Percentiles rank a stretch among this genome's conserved stretches.
These are phyloP conservation scores for Venturia effusa DNA, from an alignment of 2,329 filamentous ascomycete genomes.

Conservation along the genomic window DNA sequence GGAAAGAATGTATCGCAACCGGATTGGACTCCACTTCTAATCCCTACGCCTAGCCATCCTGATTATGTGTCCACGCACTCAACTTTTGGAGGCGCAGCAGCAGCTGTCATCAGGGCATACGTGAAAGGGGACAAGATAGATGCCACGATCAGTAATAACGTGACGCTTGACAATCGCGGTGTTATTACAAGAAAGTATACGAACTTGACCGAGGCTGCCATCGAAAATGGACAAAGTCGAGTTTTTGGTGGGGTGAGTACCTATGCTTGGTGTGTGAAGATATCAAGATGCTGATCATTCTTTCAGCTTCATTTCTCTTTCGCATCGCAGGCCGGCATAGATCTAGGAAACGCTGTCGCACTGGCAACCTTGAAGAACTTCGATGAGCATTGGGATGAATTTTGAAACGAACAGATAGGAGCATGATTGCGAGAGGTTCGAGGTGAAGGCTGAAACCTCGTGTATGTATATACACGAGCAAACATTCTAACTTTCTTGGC, in stretches of 20 bases:
- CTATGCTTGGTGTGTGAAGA: background rate
- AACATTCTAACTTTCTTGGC: background rate
- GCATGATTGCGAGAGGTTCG: background rate
- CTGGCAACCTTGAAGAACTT: conserved; percentile 16
- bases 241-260: conserved; percentile 18
- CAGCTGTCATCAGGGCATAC: conserved; percentile 17
- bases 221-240: conserved; percentile 20
- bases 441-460: background rate
- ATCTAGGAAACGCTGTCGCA: conserved; percentile 15
- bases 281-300: background rate
- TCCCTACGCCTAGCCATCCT: conserved; percentile 19
- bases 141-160: conserved; percentile 19
- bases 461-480: background rate
- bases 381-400: conserved; percentile 15
- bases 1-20: conserved; percentile 16
- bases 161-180: conserved; percentile 17
- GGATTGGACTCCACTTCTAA: conserved; percentile 19
- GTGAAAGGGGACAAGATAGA: conserved; percentile 17
- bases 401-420: conserved; percentile 6
- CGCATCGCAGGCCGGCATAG: conserved; percentile 16
- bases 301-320: conserved; percentile 20
- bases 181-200: conserved; percentile 18
- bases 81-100: conserved; percentile 19
- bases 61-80: conserved; percentile 22
- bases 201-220: conserved; percentile 18